Evolutionary conservation across 2,329 filamentous ascomycete genomes (phyloP), one percentile per base, ranked within the genome.

Genomic region (Fusarium humuli): DNA sequence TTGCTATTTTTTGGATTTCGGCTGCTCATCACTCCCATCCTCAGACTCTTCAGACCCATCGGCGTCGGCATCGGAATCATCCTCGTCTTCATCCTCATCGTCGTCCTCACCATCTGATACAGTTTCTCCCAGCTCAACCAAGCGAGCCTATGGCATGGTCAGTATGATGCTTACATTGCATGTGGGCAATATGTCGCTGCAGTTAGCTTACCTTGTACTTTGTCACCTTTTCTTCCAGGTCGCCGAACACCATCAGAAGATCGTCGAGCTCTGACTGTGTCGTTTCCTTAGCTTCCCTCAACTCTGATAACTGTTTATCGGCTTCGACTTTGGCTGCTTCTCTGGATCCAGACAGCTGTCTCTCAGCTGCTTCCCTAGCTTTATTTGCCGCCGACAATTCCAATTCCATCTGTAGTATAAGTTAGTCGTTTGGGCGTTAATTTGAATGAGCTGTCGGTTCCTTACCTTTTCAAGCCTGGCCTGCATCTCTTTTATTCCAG

Each of bases 61-160:
- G 29, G 11, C 79, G 18, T 67, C 69, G 29, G 16, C 32, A n/a
- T 56, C 34, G 14, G 44, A 20, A 2, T 57, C 71, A 3, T 64
- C 83, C 0, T 84, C 84, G 2, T 86, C 87, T 0, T 86, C 87
- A 0, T 86, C 86, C 1, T 85, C 87, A 0, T 87, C 88, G 0
- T 89, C 91, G 20, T 90, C 90, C 68, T 94, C 92, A n/a, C 83
- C 91, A 70, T 95, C 93, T 3, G 92, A 94, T 12, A 95, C 89
- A 65, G 85, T 83, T 75, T 93, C 87, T 5, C 92, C 92, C 20
- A 94, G 82, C 23, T 86, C 87, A 73, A 87, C 86, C 16, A 94
- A 83, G 50, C 88, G 90, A 77, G 81, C 80, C 84, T 89, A 74
- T 18, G n/a, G 23, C 20, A 54, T 42, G 41, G 57, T 73, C 45